Percentiles rank a stretch among this genome's conserved stretches.
Conservation (phyloP, 108 stramenopile genomes). For the Stephanodiscus triporus region DNA sequence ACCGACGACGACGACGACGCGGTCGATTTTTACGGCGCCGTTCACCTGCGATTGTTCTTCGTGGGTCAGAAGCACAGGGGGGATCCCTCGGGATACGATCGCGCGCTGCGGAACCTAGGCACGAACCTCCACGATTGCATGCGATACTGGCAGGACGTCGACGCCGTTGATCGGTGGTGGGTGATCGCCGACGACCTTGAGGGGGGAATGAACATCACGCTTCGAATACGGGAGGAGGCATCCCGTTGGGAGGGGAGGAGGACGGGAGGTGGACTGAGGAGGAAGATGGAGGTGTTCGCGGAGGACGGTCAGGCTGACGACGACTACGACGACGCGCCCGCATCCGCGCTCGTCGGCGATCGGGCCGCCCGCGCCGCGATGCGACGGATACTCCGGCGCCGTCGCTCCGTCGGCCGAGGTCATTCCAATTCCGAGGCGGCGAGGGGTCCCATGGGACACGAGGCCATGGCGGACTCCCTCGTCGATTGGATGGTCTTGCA, state of each 20-base stretch:
- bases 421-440: background rate
- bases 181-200: constrained; percentile 13
- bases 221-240: background rate
- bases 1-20: background rate
- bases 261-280: background rate
- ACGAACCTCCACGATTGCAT: background rate
- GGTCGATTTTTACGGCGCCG: constrained; percentile 10
- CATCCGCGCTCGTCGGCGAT: background rate
- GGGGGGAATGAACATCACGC: background rate
- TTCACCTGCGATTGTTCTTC: constrained; percentile 22
- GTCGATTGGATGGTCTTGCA: constrained; percentile 33
- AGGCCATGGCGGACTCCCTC: constrained; percentile 18
- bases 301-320: background rate
- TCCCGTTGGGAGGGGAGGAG: background rate
- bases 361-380: background rate
- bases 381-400: background rate
- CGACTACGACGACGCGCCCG: background rate
- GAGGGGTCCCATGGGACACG: constrained; percentile 1
- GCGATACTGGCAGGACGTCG: background rate
- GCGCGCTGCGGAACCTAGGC: background rate
- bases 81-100: background rate
- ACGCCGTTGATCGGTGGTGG: constrained; percentile 11
- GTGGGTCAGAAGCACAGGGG: background rate
- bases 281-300: background rate
- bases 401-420: background rate